Base-by-base conservation (phyloP, 495 filamentous ascomycete genomes). In the Parmelia sp. region DNA sequence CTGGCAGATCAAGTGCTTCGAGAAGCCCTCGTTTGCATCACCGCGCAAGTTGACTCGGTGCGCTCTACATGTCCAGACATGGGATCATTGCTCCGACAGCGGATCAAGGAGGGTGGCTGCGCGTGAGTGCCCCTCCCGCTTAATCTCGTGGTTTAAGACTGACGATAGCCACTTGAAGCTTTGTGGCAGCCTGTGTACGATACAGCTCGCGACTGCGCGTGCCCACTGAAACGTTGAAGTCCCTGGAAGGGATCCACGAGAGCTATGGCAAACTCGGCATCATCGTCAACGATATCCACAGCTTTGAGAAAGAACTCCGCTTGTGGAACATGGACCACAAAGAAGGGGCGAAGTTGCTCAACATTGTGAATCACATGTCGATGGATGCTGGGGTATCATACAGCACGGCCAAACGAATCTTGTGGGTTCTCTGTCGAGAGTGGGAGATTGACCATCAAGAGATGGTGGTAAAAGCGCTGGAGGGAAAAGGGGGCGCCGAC, bases 111-210 rank as follows among this genome's bases (percentile, higher is more conserved):
- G 23, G 42, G 58, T n/a, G 69, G 65, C 23, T 51, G 59, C 35
- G 57, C 64, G 35, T 59, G 39, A 15, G 58, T 71, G 86, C 66
- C 70, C 88, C 37, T 76, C 87, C 63, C 82, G 87, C 73, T 76
- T 80, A 63, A 79, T 79, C 56, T 84, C 79, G 61, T 33, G 27
- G 25, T 33, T 10, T 3, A 55, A 2, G 0, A 51, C 2, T 33
- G 11, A 55, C 88, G 83, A 72, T 71, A 82, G 31, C 78, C 83
- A 0, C 71, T 86, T 42, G 77, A 79, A 0, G 71, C 79, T 58
- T 72, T 82, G 37, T 88, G 66, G 72, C 86, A 45, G 87, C 89
- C 68, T 72, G 85, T 55, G 87, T 85, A 84, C 80, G 82, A 70
- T 79, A 75, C 72, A 83, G 83, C 67, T 51, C 75, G 23, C 77